phyloP scores from a whole-genome alignment of 495 filamentous ascomycete genomes.

The Hypoxylon rickii region DNA sequence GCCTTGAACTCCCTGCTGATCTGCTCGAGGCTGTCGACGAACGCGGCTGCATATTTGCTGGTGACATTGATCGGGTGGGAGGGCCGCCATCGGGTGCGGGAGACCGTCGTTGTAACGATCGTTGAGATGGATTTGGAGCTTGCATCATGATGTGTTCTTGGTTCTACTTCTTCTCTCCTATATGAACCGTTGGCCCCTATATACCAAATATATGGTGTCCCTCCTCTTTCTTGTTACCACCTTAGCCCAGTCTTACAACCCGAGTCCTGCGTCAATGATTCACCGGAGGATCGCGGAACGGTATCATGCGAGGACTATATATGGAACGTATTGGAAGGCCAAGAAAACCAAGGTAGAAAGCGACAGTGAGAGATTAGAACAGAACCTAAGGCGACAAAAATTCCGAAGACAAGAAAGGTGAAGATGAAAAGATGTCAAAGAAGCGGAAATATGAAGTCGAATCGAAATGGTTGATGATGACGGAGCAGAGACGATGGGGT shows the following conservation, averaged over 20 bases:
- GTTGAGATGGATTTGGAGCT: constrained; percentile 43
- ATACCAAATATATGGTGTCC: constrained; percentile 23
- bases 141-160: constrained; percentile 42
- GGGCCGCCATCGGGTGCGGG: constrained; percentile 52
- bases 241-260: constrained; percentile 8
- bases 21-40: constrained; percentile 48
- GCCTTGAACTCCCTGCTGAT: constrained; percentile 47
- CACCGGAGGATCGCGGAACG: neutral
- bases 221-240: constrained; percentile 16
- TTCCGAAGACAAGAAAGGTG: constrained; percentile 2
- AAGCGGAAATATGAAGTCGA: constrained; percentile 8
- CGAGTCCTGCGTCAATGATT: constrained; percentile 4
- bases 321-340: constrained; percentile 3
- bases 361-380: constrained; percentile 1
- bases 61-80: constrained; percentile 72
- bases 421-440: constrained; percentile 11
- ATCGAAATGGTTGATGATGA: constrained; percentile 14
- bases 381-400: constrained; percentile 1
- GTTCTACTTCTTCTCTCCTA: constrained; percentile 9
- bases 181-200: too few relatives aligned
- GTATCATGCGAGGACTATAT: constrained; percentile 6
- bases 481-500: constrained; percentile 11
- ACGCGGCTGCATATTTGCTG: constrained; percentile 65
- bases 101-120: constrained; percentile 54
- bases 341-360: constrained; percentile 5